A percentile compares a stretch with the other conserved stretches of the same genome.
These are phyloP conservation scores for Cicer judaicum DNA, from an alignment of 306 rosid species.

Conservation along the genomic window DNA sequence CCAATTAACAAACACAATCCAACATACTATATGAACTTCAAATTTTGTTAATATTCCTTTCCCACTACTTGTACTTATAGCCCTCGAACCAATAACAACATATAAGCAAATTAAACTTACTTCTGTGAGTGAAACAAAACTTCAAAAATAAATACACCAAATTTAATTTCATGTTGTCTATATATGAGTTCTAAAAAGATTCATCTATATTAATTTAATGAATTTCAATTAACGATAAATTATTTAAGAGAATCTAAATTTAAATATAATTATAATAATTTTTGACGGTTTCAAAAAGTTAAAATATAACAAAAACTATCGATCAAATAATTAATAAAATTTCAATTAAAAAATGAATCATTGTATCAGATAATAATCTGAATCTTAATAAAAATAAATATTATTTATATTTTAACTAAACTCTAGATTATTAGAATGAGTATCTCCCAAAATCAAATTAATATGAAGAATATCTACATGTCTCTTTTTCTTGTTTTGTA, in stretches of 20 bases:
- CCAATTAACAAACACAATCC: constrained; percentile 56
- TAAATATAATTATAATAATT: no score
- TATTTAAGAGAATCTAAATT: no score
- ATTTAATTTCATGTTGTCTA: constrained; percentile 37
- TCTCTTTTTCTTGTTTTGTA: constrained; percentile 6
- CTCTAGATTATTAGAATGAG: no score
- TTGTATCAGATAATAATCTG: no score
- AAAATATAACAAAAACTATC: no score
- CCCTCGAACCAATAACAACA: constrained; percentile 30
- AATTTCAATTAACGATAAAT: no score
- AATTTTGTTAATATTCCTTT: constrained; percentile 47
- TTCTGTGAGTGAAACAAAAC: neutral
- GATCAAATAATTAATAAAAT: no score
- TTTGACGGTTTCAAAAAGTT: no score
- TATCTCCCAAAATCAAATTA: no score
- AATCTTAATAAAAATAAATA: no score
- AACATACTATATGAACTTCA: constrained; percentile 49
- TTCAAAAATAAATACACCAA: constrained; percentile 38
- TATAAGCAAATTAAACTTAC: constrained; percentile 16
- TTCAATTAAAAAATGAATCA: no score
- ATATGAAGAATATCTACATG: neutral
- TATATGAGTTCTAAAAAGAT: constrained; percentile 8
- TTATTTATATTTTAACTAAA: no score
- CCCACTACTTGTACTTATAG: constrained; percentile 37
- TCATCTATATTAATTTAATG: neutral